These are phyloP conservation scores for Anthracocystis panici-leucophaei DNA, from an alignment of 1,284 basidiomycete genomes.

Conservation along the genomic window DNA sequence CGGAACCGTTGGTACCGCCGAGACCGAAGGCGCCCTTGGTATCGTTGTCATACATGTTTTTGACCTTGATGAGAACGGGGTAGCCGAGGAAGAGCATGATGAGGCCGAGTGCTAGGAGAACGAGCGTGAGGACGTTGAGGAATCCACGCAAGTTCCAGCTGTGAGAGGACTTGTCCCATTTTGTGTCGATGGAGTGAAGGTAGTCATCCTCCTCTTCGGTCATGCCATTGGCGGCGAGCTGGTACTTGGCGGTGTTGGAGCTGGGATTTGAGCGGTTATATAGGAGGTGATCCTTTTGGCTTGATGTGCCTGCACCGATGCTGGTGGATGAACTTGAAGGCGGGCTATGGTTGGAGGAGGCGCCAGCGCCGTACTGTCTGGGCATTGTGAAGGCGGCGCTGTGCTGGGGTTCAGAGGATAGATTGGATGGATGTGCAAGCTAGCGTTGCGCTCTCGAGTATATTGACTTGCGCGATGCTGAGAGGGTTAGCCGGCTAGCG, in stretches of 20 bases:
- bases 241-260: constrained; percentile 24
- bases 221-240: constrained; percentile 19
- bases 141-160: constrained; percentile 54
- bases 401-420: neutral
- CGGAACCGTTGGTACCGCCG: constrained; percentile 74
- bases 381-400: constrained; percentile 13
- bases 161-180: constrained; percentile 53
- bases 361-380: constrained; percentile 24
- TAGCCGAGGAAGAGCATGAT: constrained; percentile 67
- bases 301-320: constrained; percentile 22
- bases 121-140: constrained; percentile 61
- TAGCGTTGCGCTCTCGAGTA: neutral
- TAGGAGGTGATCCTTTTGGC: constrained; percentile 24
- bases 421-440: neutral
- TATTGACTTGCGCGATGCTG: neutral
- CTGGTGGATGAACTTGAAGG: constrained; percentile 39
- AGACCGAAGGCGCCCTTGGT: constrained; percentile 73
- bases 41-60: constrained; percentile 43
- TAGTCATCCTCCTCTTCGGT: constrained; percentile 63
- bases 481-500: neutral
- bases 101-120: constrained; percentile 53
- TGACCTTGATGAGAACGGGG: constrained; percentile 61
- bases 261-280: constrained; percentile 8
- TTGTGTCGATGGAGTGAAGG: constrained; percentile 53
- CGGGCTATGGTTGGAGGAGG: constrained; percentile 28